Percentiles rank a stretch among this genome's conserved stretches.
phyloP scores from a whole-genome alignment of 768 basidiomycete species.

The Tricholoma matsutake region DNA sequence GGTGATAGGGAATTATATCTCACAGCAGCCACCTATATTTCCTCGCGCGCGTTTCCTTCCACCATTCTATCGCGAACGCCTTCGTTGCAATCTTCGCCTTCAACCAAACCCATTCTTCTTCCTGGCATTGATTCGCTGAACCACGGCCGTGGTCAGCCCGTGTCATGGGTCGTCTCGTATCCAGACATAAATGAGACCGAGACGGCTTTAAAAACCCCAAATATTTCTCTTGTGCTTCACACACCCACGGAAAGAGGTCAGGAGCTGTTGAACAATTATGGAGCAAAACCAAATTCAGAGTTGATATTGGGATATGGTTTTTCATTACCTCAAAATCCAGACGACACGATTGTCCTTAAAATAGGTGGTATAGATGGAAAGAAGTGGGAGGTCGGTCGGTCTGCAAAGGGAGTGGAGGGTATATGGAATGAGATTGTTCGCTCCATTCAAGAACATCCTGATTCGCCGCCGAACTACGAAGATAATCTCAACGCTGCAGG shows the following conservation, averaged over 20 bases:
- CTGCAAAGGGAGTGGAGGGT: conserved; percentile 49
- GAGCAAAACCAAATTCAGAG: conserved; percentile 86
- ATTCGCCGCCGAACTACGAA: conserved; percentile 41
- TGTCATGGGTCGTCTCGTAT: conserved; percentile 73
- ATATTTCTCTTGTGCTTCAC: conserved; percentile 65
- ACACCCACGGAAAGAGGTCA: conserved; percentile 33
- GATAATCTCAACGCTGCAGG: conserved; percentile 68
- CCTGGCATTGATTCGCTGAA: conserved; percentile 88
- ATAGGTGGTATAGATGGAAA: conserved; percentile 53
- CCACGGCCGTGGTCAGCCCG: conserved; percentile 74
- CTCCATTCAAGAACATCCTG: conserved; percentile 25
- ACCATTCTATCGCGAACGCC: conserved; percentile 62
- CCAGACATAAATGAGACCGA: conserved; percentile 22
- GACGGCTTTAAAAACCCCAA: conserved; percentile 21
- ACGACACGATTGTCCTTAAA: conserved; percentile 82
- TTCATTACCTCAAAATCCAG: conserved; percentile 71
- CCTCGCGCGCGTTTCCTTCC: conserved; percentile 90
- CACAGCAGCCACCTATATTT: conserved; percentile 70
- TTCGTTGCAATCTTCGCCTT: conserved; percentile 45
- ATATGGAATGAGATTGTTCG: conserved; percentile 57
- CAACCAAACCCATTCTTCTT: conserved; percentile 74
- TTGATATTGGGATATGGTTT: conserved; percentile 93
- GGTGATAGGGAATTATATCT: conserved; percentile 65
- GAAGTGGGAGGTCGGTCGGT: conserved; percentile 64
- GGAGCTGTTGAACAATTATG: conserved; percentile 90